Evolutionary conservation across 1,284 basidiomycete species (phyloP).

Genomic region (Laetiporus sulphureus): DNA sequence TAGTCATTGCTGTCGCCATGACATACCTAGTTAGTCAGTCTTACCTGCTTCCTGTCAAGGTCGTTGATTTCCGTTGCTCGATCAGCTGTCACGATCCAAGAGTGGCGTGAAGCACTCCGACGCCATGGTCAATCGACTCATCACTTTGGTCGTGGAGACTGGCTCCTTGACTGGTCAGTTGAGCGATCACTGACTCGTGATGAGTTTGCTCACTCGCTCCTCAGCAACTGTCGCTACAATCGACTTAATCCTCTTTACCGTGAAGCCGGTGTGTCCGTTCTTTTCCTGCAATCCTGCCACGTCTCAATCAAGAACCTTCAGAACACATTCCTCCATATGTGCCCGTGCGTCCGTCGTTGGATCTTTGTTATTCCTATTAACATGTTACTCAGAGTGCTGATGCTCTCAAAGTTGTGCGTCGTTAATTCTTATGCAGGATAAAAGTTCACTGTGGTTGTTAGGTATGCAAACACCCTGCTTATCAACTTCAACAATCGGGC

Average conservation of each 20-base stretch:
- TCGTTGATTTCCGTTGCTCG: neutral
- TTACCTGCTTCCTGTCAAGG: neutral
- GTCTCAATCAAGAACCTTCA: neutral
- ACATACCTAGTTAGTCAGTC: constrained; percentile 10
- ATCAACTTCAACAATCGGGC: neutral
- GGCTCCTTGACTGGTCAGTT: constrained; percentile 13
- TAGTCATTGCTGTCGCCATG: constrained; percentile 16
- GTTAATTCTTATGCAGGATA: neutral
- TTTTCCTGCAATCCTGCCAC: neutral
- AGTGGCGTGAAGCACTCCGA: constrained; percentile 7
- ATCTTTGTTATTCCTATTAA: neutral
- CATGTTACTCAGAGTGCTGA: neutral
- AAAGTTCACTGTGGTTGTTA: neutral
- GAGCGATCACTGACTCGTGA: neutral
- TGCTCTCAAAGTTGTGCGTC: neutral
- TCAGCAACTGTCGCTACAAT: neutral
- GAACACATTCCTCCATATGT: neutral
- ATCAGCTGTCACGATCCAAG: neutral
- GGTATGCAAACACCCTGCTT: neutral
- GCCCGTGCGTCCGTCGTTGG: neutral
- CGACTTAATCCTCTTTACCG: neutral
- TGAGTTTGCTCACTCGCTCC: neutral
- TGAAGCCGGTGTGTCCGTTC: neutral
- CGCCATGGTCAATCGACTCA: constrained; percentile 8
- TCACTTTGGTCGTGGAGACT: constrained; percentile 11